These are phyloP conservation scores for Gentiana macrophylla DNA, from an alignment of 257 asterid species.

Conservation along the genomic window DNA sequence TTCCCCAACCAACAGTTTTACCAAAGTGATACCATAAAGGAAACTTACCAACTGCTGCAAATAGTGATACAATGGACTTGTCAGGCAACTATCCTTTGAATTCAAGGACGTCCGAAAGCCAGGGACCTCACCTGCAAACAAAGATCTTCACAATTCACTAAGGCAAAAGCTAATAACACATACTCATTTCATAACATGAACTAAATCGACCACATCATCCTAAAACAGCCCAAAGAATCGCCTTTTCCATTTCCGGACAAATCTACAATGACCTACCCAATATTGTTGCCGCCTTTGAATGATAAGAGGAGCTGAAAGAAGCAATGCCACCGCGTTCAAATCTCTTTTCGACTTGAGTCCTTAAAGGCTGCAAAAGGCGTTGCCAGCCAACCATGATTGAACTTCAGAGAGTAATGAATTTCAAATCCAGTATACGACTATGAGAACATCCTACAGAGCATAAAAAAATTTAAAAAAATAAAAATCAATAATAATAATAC, in stretches of 20 bases:
- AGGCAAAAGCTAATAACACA: no score
- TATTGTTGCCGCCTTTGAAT: slow-evolving; percentile 40
- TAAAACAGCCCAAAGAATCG: not conserved
- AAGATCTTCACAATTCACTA: not conserved
- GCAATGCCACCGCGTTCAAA: slow-evolving; percentile 27
- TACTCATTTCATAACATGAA: not conserved
- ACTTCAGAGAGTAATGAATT: slow-evolving; percentile 9
- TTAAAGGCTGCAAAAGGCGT: slow-evolving; percentile 50
- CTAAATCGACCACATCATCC: not conserved
- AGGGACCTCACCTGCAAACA: slow-evolving; percentile 44
- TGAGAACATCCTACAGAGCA: not conserved
- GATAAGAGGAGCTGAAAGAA: slow-evolving; percentile 33
- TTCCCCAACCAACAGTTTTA: no score
- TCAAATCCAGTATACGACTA: not conserved
- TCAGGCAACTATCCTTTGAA: slow-evolving; percentile 24
- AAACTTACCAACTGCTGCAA: slow-evolving; percentile 49
- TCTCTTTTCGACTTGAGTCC: slow-evolving; percentile 55
- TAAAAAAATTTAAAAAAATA: no score
- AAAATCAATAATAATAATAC: not conserved
- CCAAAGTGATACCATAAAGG: no score
- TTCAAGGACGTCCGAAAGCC: slow-evolving; percentile 24
- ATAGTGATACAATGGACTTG: slow-evolving; percentile 44
- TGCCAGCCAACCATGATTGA: slow-evolving; percentile 67
- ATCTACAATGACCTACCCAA: slow-evolving; percentile 33
- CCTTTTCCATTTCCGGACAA: not conserved